phyloP scores from a whole-genome alignment of 768 basidiomycete species.

The Coprinopsis marcescibilis region DNA sequence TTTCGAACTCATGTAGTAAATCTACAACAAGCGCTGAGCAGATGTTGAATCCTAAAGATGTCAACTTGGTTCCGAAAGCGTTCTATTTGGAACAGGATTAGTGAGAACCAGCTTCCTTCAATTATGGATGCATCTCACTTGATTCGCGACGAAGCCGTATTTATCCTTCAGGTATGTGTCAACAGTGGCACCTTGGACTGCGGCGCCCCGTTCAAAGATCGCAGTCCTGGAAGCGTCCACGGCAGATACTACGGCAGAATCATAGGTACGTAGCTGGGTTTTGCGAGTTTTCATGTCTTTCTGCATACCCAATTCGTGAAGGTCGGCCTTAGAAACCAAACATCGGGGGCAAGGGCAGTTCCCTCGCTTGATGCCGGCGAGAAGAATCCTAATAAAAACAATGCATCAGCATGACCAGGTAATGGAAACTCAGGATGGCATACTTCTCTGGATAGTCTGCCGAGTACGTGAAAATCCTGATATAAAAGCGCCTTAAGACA shows the following conservation, averaged over 20 bases:
- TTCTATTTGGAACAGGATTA: neutral
- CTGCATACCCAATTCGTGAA: neutral
- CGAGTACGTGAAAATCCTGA: neutral
- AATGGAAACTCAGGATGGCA: neutral
- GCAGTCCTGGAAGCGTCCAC: neutral
- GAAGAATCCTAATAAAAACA: neutral
- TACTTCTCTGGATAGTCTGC: neutral
- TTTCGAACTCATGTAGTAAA: neutral
- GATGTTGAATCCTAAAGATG: neutral
- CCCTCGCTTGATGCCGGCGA: neutral
- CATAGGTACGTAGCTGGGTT: neutral
- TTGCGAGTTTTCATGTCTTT: neutral
- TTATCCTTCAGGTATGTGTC: neutral
- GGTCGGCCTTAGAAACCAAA: neutral
- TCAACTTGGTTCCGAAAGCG: neutral
- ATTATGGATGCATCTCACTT: neutral
- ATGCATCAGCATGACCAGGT: neutral
- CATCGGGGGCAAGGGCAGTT: neutral
- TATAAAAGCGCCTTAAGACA: conserved; percentile 33
- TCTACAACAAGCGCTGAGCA: neutral
- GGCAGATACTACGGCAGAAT: neutral
- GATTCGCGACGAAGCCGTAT: neutral
- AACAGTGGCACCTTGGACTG: neutral
- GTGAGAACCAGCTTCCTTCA: neutral
- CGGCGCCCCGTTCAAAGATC: neutral